A percentile compares a stretch with the other conserved stretches of the same genome.
These are phyloP conservation scores for Phlebopus sp. DNA, from an alignment of 1,284 basidiomycete genomes.

Conservation along the genomic window DNA sequence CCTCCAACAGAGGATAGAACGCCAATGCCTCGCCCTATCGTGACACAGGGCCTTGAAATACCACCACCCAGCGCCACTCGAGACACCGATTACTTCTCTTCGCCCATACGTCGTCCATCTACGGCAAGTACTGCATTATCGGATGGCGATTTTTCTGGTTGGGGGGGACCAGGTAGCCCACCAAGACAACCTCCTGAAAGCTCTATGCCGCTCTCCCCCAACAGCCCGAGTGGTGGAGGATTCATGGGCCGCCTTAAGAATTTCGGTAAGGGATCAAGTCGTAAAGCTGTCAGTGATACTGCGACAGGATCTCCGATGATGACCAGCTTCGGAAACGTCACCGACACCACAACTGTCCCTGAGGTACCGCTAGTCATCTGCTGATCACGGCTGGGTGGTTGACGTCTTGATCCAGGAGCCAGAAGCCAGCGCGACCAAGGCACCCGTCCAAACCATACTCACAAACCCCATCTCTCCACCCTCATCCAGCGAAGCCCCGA, in stretches of 20 bases:
- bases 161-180: constrained; percentile 42
- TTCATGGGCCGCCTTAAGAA: constrained; percentile 79
- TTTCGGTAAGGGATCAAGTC: constrained; percentile 52
- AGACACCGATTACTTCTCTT: constrained; percentile 53
- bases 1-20: constrained; percentile 26
- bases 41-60: constrained; percentile 30
- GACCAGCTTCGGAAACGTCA: constrained; percentile 10
- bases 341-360: constrained; percentile 15
- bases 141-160: constrained; percentile 53
- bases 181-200: constrained; percentile 27
- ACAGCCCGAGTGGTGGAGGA: constrained; percentile 53
- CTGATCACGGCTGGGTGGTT: background rate
- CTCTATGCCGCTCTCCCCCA: constrained; percentile 42
- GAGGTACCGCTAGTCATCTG: constrained; percentile 22
- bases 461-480: constrained; percentile 71
- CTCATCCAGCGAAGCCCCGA: constrained; percentile 69
- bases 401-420: constrained; percentile 20
- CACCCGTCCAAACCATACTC: constrained; percentile 65
- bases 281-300: constrained; percentile 28
- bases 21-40: constrained; percentile 30
- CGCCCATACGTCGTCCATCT: constrained; percentile 44
- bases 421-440: constrained; percentile 34
- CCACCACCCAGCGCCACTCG: constrained; percentile 20
- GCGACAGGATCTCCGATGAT: constrained; percentile 28
- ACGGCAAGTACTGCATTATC: constrained; percentile 36